Evolutionary conservation across 2,329 filamentous ascomycete species (phyloP).

Genomic region (Calonectria hawksworthii): DNA sequence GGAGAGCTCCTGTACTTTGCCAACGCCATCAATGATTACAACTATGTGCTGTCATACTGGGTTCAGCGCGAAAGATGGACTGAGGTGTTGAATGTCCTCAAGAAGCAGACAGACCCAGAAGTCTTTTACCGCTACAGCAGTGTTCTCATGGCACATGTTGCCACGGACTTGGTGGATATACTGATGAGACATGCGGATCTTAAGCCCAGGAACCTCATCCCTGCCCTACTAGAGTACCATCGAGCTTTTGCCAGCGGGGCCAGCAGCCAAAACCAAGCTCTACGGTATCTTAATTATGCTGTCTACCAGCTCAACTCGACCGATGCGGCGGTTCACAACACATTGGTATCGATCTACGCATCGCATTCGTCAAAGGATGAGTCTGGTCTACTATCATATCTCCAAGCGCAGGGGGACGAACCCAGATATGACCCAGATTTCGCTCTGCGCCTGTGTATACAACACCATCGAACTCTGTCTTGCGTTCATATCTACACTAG

Average conservation of each 20-base stretch:
- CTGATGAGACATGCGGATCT: constrained; percentile 92
- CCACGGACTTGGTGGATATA: constrained; percentile 91
- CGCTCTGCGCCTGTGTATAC: constrained; percentile 93
- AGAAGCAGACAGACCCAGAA: constrained; percentile 91
- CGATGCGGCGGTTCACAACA: constrained; percentile 94
- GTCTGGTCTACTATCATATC: constrained; percentile 86
- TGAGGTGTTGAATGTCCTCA: constrained; percentile 88
- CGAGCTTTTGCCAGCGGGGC: constrained; percentile 76
- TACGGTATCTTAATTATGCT: constrained; percentile 93
- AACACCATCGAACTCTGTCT: constrained; percentile 91
- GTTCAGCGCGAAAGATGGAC: constrained; percentile 94
- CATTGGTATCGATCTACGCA: constrained; percentile 94
- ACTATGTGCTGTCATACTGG: constrained; percentile 97
- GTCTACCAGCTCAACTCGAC: constrained; percentile 88
- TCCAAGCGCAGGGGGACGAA: constrained; percentile 90
- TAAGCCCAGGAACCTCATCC: constrained; percentile 89
- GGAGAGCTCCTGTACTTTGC: constrained; percentile 94
- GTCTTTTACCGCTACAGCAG: constrained; percentile 98
- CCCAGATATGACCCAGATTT: constrained; percentile 96
- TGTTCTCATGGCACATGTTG: constrained; percentile 92
- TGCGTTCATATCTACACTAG: constrained; percentile 98
- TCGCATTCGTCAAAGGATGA: constrained; percentile 88
- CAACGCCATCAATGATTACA: constrained; percentile 88
- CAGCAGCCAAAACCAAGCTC: constrained; percentile 85
- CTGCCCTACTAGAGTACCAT: constrained; percentile 94